phyloP scores from a whole-genome alignment of 352 stramenopile genomes.

The Phytophthora litchii region DNA sequence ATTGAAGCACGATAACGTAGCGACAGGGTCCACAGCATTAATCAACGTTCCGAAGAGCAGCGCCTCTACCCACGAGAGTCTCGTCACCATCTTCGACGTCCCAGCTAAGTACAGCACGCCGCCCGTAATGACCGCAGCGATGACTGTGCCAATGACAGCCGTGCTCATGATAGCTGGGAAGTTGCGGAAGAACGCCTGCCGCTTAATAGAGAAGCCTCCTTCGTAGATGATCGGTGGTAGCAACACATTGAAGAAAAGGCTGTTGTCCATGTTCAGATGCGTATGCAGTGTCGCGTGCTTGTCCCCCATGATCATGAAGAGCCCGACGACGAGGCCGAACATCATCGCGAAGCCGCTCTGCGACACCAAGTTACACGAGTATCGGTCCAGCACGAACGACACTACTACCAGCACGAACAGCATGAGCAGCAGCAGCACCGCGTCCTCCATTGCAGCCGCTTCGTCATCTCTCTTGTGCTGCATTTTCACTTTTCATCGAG shows the following conservation, averaged over 20 bases:
- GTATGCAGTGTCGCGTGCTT: conserved; percentile 64
- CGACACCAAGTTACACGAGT: conserved; percentile 82
- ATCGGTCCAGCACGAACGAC: conserved; percentile 86
- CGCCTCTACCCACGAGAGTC: conserved; percentile 89
- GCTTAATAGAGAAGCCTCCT: conserved; percentile 88
- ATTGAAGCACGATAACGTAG: conserved; percentile 94
- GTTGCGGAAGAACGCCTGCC: conserved; percentile 86
- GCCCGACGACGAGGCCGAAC: conserved; percentile 72
- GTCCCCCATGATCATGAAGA: conserved; percentile 69
- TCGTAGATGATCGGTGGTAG: conserved; percentile 90
- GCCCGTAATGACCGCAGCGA: conserved; percentile 77
- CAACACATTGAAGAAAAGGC: conserved; percentile 87
- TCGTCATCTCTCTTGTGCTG: conserved; percentile 28
- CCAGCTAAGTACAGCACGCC: conserved; percentile 74
- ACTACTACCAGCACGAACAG: conserved; percentile 85
- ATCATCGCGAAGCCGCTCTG: conserved; percentile 85
- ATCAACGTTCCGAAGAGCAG: conserved; percentile 94
- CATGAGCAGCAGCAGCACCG: conserved; percentile 81
- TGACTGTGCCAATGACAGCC: conserved; percentile 75
- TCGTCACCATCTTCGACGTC: conserved; percentile 60
- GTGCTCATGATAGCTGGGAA: conserved; percentile 88
- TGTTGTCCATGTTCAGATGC: conserved; percentile 87
- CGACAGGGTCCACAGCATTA: conserved; percentile 94
- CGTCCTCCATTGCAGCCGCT: conserved; percentile 69
- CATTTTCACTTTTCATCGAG: conserved; percentile 35